These are phyloP conservation scores for Fonsecaea multimorphosa DNA, from an alignment of 2,329 filamentous ascomycete genomes.

Conservation along the genomic window DNA sequence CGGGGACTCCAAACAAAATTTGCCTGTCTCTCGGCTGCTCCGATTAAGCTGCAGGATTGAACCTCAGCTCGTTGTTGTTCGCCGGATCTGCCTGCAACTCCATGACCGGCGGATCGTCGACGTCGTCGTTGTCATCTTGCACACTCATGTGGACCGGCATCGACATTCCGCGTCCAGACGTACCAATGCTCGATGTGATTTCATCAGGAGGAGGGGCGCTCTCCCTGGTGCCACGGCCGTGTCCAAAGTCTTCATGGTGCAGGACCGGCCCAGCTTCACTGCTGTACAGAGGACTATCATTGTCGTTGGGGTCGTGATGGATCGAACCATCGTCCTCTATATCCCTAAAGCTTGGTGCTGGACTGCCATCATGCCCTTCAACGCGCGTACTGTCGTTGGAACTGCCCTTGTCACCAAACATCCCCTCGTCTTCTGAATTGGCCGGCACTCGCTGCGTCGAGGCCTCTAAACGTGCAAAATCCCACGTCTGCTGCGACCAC, in stretches of 20 bases:
- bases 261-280: constrained; percentile 21
- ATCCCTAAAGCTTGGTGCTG: constrained; percentile 21
- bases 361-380: constrained; percentile 30
- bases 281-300: constrained; percentile 21
- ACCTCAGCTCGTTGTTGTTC: constrained; percentile 26
- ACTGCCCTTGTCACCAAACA: constrained; percentile 31
- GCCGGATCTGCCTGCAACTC: constrained; percentile 34
- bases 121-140: constrained; percentile 35
- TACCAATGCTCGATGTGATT: neutral
- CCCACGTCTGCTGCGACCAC: constrained; percentile 19
- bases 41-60: constrained; percentile 19
- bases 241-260: constrained; percentile 21
- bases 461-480: constrained; percentile 18
- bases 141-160: constrained; percentile 24
- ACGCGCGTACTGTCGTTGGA: constrained; percentile 37
- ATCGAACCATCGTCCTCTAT: constrained; percentile 21
- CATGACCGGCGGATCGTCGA: constrained; percentile 35
- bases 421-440: constrained; percentile 34
- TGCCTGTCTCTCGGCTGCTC: neutral
- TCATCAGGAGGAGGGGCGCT: constrained; percentile 37
- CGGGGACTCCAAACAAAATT: neutral
- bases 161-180: constrained; percentile 12
- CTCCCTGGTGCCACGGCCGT: constrained; percentile 29
- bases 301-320: constrained; percentile 12
- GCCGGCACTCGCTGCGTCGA: constrained; percentile 19